phyloP scores from a whole-genome alignment of 805 yeast genomes.

The Starmera quercuum region DNA sequence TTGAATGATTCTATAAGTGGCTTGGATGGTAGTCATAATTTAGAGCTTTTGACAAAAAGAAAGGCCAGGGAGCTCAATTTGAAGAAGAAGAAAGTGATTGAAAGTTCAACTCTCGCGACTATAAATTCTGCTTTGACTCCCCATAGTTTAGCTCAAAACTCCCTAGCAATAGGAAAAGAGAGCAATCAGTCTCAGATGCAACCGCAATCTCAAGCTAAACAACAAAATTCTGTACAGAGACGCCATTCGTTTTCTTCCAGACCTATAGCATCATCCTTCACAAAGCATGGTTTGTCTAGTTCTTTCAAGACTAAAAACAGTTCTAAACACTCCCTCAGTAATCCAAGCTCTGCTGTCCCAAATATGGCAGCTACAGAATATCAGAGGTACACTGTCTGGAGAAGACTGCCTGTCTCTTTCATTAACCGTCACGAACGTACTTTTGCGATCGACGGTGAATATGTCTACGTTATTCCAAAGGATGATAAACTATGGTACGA shows the following conservation, averaged over 20 bases:
- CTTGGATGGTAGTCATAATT: conserved; percentile 30
- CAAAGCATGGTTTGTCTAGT: conserved; percentile 10
- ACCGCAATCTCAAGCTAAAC: not conserved
- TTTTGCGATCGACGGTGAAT: conserved; percentile 89
- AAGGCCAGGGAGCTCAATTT: conserved; percentile 29
- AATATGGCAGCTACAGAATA: conserved; percentile 33
- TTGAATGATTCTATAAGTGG: conserved; percentile 32
- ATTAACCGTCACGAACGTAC: conserved; percentile 75
- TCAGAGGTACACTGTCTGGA: conserved; percentile 80
- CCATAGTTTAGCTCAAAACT: conserved; percentile 17
- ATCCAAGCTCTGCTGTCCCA: conserved; percentile 12
- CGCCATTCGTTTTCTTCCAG: conserved; percentile 1
- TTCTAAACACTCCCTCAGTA: conserved; percentile 15
- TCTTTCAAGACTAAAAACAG: conserved; percentile 27
- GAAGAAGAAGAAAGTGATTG: conserved; percentile 20
- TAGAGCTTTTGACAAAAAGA: conserved; percentile 36
- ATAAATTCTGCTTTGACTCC: conserved; percentile 20
- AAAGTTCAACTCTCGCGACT: conserved; percentile 18
- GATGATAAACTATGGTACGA: conserved; percentile 73
- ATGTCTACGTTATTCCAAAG: conserved; percentile 80
- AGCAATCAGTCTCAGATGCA: conserved; percentile 1
- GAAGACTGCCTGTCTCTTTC: conserved; percentile 82
- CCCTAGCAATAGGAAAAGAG: conserved; percentile 1
- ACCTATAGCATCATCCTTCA: conserved; percentile 5
- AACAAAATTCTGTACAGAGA: not conserved